phyloP scores from a whole-genome alignment of 2,329 filamentous ascomycete species.

The Zymoseptoria brevis region DNA sequence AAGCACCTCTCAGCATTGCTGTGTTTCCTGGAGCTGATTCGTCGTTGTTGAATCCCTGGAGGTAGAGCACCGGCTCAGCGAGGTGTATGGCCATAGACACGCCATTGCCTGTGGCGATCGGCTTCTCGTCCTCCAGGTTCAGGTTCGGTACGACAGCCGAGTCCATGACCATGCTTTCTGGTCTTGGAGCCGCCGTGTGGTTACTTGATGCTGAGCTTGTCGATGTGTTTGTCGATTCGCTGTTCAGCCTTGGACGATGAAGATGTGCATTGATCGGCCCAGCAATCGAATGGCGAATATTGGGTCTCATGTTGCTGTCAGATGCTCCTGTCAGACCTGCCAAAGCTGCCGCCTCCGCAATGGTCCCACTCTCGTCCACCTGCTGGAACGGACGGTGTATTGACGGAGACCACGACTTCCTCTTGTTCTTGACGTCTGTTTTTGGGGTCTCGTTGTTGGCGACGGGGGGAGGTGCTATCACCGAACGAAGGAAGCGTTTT shows the following conservation, averaged over 20 bases:
- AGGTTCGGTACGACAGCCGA: slow-evolving; percentile 22
- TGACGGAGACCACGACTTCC: slow-evolving; percentile 26
- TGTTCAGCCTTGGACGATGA: slow-evolving; percentile 34
- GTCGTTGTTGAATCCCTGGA: slow-evolving; percentile 70
- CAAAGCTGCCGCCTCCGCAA: slow-evolving; percentile 4
- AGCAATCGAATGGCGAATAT: slow-evolving; percentile 33
- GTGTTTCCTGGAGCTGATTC: slow-evolving; percentile 58
- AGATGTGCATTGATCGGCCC: slow-evolving; percentile 33
- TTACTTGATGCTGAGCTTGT: slow-evolving; percentile 10
- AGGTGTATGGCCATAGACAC: slow-evolving; percentile 65
- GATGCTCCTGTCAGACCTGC: neutral
- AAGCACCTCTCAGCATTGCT: slow-evolving; percentile 74
- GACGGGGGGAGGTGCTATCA: slow-evolving; percentile 28
- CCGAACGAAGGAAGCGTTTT: slow-evolving; percentile 42
- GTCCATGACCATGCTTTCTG: slow-evolving; percentile 13
- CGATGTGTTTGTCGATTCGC: slow-evolving; percentile 33
- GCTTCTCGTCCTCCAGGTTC: slow-evolving; percentile 49
- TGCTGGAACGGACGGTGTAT: slow-evolving; percentile 16
- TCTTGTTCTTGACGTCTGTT: slow-evolving; percentile 17
- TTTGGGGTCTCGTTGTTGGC: slow-evolving; percentile 1
- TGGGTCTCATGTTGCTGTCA: slow-evolving; percentile 10
- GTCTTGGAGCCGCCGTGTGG: slow-evolving; percentile 11
- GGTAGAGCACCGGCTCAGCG: slow-evolving; percentile 71
- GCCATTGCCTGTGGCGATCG: slow-evolving; percentile 69
- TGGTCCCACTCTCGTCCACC: slow-evolving; percentile 12